Evolutionary conservation across 1,139 yeast species (phyloP).

Genomic region (Taphrina communis): DNA sequence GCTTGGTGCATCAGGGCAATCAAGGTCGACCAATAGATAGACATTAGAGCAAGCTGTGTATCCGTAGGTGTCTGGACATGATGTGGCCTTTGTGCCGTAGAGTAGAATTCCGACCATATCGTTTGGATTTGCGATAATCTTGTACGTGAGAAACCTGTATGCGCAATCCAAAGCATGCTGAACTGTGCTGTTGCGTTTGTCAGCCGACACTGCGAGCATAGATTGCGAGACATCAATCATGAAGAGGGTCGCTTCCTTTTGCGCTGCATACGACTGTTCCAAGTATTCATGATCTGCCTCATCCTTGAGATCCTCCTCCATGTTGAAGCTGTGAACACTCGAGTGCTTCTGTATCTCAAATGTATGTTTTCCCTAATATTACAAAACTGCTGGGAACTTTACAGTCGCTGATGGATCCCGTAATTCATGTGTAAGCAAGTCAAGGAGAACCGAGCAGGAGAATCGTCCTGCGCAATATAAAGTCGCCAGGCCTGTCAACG

Average conservation of each 20-base stretch:
- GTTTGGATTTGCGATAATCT: conserved; percentile 49
- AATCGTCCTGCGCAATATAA: too few species aligned
- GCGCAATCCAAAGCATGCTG: conserved; percentile 50
- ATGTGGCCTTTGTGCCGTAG: conserved; percentile 48
- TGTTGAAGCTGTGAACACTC: not conserved
- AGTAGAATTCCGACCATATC: conserved; percentile 52
- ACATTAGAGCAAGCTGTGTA: conserved; percentile 41
- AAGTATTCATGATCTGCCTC: conserved; percentile 17
- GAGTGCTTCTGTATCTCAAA: too few species aligned
- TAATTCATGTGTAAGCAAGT: too few species aligned
- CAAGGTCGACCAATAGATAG: conserved; percentile 49
- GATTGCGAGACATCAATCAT: conserved; percentile 52
- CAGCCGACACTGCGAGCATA: conserved; percentile 47
- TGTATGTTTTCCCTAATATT: too few species aligned
- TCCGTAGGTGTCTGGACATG: conserved; percentile 40
- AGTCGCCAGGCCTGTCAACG: too few species aligned
- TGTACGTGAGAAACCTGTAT: conserved; percentile 49
- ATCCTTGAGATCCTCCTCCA: conserved; percentile 16
- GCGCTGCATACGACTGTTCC: conserved; percentile 45
- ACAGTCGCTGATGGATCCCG: too few species aligned
- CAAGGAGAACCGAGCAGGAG: too few species aligned
- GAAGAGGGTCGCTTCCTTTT: conserved; percentile 52
- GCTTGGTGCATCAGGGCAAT: conserved; percentile 50
- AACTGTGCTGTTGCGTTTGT: conserved; percentile 32
- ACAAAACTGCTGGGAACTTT: too few species aligned